phyloP scores from a whole-genome alignment of 2,329 filamentous ascomycete species.

The Ascochyta rabiei region DNA sequence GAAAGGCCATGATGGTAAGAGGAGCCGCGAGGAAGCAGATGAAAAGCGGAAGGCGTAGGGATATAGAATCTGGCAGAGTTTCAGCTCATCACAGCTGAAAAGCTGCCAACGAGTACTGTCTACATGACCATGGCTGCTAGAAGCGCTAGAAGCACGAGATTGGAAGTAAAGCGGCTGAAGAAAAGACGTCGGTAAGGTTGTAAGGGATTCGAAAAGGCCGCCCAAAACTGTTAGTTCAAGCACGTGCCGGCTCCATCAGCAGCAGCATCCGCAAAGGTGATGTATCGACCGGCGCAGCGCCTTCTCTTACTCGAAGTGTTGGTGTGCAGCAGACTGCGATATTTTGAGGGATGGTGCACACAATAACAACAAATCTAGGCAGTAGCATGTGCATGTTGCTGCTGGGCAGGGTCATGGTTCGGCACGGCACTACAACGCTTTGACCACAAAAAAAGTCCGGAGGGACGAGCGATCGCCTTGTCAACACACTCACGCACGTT shows the following conservation, averaged over 20 bases:
- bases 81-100: not conserved
- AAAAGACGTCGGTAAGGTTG: too few species aligned
- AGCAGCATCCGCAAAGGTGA: too few species aligned
- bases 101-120: not conserved
- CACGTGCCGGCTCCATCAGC: not conserved
- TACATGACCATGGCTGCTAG: not conserved
- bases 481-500: not conserved
- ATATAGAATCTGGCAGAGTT: not conserved
- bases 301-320: too few species aligned
- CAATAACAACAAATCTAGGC: too few species aligned
- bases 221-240: not conserved
- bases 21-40: not conserved
- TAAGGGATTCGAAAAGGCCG: too few species aligned
- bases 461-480: not conserved
- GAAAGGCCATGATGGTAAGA: conserved; percentile 5
- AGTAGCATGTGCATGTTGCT: too few species aligned
- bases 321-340: too few species aligned
- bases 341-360: too few species aligned
- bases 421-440: too few species aligned
- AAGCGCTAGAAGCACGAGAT: too few species aligned
- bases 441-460: conserved; percentile 19
- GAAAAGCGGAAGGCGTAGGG: not conserved
- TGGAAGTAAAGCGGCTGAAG: too few species aligned
- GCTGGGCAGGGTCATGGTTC: conserved; percentile 4
- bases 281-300: too few species aligned